Base-by-base conservation (phyloP, 768 basidiomycete genomes). In the Dacryopinax spathularia region DNA sequence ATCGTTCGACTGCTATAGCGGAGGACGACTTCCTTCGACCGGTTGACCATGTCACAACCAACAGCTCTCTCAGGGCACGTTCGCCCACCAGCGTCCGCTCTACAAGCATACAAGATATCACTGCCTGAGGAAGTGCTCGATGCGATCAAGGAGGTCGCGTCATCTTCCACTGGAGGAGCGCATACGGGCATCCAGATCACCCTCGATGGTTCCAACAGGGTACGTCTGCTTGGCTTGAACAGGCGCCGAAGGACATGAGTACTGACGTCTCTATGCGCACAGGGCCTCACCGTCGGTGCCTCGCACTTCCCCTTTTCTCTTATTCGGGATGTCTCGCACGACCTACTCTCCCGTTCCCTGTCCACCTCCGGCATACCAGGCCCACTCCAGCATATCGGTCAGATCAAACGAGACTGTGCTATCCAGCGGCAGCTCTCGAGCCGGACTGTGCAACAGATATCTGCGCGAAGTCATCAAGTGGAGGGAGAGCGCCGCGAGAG, bases 121-220 rank as follows among this genome's bases (percentile, higher is more conserved):
- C 48, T 56, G 25, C 48, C 48, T 18, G 48, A 56, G 48, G 48
- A 56, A 18, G 48, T 56, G 25, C 48, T 56, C 48, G 48, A 56
- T 31, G 48, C 48, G 3, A 22, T 56, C 39, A 15, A 41, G 18
- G 18, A 41, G 39, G 18, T 18, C 18, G 18, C 22, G 6, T 6
- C 39, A 5, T 41, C 39, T 22, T 18, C 39, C 39, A 4, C 39
- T 22, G 6, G 7, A 18, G 48, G 15, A 20, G 48, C 13, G 13
- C 9, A 44, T 9, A 12, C 12, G 22, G 12, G 13, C 10, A 56
- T 56, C 10, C 10, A 29, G 13, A 18, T 56, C 48, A 56, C 48
- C 5, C 20, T 56, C 22, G 48, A 56, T 29, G 48, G 48, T 3
- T 6, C 48, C 15, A 7, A 13, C 5, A 56, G 31, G 48, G 48